Evolutionary conservation across 768 basidiomycete species (phyloP).

Genomic region (Xerocomus potaroensis): DNA sequence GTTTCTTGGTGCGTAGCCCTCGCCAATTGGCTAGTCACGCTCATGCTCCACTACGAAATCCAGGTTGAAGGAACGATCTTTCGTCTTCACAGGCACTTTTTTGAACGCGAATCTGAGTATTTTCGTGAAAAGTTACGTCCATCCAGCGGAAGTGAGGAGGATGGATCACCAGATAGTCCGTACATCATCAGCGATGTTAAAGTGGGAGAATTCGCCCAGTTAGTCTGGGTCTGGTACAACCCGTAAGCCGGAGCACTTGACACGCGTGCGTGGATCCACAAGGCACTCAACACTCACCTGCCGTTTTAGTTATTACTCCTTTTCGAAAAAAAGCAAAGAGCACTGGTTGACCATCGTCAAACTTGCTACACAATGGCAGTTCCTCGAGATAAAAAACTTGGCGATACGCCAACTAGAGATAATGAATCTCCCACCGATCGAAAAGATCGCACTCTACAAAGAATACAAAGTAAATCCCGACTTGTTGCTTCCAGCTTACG

Average conservation of each 20-base stretch:
- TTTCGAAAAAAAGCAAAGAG: constrained; percentile 45
- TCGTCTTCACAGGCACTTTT: constrained; percentile 34
- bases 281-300: background rate
- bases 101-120: constrained; percentile 32
- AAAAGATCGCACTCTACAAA: constrained; percentile 57
- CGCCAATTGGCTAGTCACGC: background rate
- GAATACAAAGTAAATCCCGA: constrained; percentile 43
- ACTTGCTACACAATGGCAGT: constrained; percentile 53
- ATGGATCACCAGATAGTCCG: background rate
- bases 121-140: constrained; percentile 27
- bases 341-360: constrained; percentile 54
- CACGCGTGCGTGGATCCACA: constrained; percentile 25
- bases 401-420: constrained; percentile 55
- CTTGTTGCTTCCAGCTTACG: constrained; percentile 50
- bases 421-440: constrained; percentile 42
- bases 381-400: constrained; percentile 44
- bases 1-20: constrained; percentile 43
- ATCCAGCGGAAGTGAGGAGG: background rate
- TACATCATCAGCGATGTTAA: constrained; percentile 26
- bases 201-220: constrained; percentile 38
- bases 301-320: constrained; percentile 50
- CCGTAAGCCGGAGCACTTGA: constrained; percentile 35
- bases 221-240: constrained; percentile 57
- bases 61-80: constrained; percentile 35
- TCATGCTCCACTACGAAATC: background rate